Percentiles rank a stretch among this genome's conserved stretches.
These are phyloP conservation scores for Cladosporium velox DNA, from an alignment of 2,329 filamentous ascomycete genomes.

Conservation along the genomic window DNA sequence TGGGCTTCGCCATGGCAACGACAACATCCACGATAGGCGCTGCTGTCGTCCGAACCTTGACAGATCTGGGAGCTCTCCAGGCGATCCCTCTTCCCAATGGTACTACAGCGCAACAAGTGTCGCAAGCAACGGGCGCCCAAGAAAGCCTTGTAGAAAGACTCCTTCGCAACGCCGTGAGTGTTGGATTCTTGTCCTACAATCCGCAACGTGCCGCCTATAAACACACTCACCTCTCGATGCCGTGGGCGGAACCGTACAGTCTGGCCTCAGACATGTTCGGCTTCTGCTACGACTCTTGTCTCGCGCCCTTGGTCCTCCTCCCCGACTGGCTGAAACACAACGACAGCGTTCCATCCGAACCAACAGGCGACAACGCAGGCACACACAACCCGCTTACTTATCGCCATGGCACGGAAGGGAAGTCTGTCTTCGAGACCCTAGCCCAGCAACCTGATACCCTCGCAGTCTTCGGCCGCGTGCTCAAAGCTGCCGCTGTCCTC, in stretches of 20 bases:
- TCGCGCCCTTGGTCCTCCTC: conserved; percentile 1
- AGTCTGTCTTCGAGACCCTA: neutral
- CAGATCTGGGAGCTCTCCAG: neutral
- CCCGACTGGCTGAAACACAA: conserved; percentile 15
- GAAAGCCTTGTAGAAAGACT: conserved; percentile 7
- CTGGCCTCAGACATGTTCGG: conserved; percentile 4
- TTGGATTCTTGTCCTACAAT: conserved; percentile 1
- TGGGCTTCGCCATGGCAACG: neutral
- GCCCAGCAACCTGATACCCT: conserved; percentile 5
- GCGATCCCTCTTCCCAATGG: neutral
- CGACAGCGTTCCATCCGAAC: neutral
- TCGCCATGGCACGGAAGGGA: conserved; percentile 7
- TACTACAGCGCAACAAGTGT: neutral
- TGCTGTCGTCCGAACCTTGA: conserved; percentile 10
- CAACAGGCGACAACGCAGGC: neutral
- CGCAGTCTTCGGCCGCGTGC: neutral
- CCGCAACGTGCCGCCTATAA: neutral
- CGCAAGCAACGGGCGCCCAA: neutral
- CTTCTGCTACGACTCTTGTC: conserved; percentile 8
- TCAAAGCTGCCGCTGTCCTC: neutral
- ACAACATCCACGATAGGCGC: neutral
- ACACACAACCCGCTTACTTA: conserved; percentile 13
- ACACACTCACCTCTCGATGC: conserved; percentile 1
- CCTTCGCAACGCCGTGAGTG: neutral
- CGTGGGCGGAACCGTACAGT: neutral